Conservation (phyloP, 208 protist species). For the Trypanosoma vivax region DNA sequence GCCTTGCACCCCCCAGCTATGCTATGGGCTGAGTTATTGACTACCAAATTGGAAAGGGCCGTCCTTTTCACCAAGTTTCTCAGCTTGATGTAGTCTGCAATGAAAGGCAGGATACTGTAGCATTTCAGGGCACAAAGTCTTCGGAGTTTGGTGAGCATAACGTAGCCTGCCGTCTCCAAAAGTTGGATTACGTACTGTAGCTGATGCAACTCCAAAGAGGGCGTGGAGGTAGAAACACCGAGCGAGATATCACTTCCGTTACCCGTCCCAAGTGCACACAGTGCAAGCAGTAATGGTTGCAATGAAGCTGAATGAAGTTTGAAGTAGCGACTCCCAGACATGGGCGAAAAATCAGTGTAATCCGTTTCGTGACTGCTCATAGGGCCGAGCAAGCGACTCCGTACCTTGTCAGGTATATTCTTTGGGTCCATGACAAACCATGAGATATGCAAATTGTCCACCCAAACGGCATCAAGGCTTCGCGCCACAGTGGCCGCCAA, state of each 20-base stretch:
- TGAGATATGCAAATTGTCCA: constrained; percentile 38
- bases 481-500: constrained; percentile 8
- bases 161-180: constrained; percentile 19
- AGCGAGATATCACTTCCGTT: too few species aligned
- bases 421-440: constrained; percentile 43
- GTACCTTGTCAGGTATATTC: constrained; percentile 11
- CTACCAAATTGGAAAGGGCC: too few species aligned
- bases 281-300: background rate
- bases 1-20: background rate
- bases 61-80: constrained; percentile 4
- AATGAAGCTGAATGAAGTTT: constrained; percentile 5
- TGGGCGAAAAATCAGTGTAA: background rate
- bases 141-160: constrained; percentile 20
- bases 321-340: background rate
- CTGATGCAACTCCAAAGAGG: constrained; percentile 11
- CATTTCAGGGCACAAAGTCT: constrained; percentile 4
- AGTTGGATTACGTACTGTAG: constrained; percentile 4
- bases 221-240: too few species aligned
- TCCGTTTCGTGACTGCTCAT: background rate
- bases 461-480: constrained; percentile 8
- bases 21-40: background rate
- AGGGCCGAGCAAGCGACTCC: background rate
- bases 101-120: constrained; percentile 16
- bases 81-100: constrained; percentile 9
- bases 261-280: too few species aligned